These are phyloP conservation scores for Penicillium sp. DNA, from an alignment of 2,329 filamentous ascomycete species.

Conservation along the genomic window DNA sequence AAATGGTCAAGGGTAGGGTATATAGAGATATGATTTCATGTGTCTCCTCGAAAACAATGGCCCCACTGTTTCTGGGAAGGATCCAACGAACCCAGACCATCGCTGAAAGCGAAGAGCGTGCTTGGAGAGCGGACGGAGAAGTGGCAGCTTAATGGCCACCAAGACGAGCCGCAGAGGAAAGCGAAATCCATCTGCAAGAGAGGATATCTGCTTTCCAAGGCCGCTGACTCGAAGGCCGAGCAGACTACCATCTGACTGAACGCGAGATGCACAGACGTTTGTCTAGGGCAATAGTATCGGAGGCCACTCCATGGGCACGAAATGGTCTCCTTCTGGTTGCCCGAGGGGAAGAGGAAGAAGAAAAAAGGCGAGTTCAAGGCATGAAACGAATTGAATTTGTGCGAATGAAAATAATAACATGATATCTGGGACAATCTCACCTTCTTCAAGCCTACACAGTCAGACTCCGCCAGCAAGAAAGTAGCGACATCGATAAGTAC, in stretches of 20 bases:
- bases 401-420: background rate
- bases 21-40: constrained; percentile 24
- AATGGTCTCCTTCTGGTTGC: constrained; percentile 62
- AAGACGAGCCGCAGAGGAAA: constrained; percentile 19
- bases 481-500: constrained; percentile 82
- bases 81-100: constrained; percentile 11
- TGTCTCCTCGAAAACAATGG: constrained; percentile 43
- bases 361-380: background rate
- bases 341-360: constrained; percentile 33
- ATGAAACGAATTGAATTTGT: background rate
- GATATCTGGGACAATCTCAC: constrained; percentile 31
- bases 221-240: constrained; percentile 2
- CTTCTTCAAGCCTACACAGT: constrained; percentile 60
- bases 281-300: constrained; percentile 65
- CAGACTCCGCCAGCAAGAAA: constrained; percentile 70
- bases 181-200: constrained; percentile 43
- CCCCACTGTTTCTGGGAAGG: constrained; percentile 31
- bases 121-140: background rate
- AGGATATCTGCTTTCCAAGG: constrained; percentile 37
- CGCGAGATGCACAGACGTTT: constrained; percentile 27
- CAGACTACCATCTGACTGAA: constrained; percentile 5
- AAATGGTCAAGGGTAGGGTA: background rate
- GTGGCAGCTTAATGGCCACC: constrained; percentile 4
- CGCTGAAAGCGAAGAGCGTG: constrained; percentile 20
- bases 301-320: constrained; percentile 53